phyloP scores from a whole-genome alignment of 768 basidiomycete genomes.

The Trametes punicea region DNA sequence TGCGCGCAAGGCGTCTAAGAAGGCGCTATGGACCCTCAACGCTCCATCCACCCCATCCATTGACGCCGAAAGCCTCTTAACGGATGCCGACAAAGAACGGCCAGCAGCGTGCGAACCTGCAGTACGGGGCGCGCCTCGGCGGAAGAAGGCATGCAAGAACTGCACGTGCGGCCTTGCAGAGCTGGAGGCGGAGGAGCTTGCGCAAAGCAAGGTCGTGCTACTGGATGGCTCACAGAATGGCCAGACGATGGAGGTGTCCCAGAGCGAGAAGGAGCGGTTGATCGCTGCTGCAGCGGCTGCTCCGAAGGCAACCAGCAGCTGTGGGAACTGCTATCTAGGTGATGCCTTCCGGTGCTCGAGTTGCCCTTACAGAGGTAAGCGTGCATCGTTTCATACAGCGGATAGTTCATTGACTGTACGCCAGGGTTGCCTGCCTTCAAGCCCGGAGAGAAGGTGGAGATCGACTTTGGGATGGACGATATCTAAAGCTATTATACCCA shows the following conservation, averaged over 20 bases:
- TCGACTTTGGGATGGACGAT: conserved; percentile 86
- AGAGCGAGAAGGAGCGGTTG: conserved; percentile 63
- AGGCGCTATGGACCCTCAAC: conserved; percentile 83
- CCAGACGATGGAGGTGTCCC: conserved; percentile 52
- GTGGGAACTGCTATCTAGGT: conserved; percentile 95
- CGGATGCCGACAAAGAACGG: conserved; percentile 74
- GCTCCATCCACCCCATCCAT: conserved; percentile 69
- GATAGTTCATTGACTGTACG: neutral
- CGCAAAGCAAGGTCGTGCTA: conserved; percentile 58
- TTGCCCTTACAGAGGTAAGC: conserved; percentile 89
- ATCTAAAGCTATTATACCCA: conserved; percentile 41
- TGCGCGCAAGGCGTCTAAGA: conserved; percentile 70
- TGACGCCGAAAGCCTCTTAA: conserved; percentile 81
- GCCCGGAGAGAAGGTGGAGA: conserved; percentile 96
- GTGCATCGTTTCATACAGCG: neutral
- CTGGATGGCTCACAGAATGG: conserved; percentile 63
- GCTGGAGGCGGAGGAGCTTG: conserved; percentile 79
- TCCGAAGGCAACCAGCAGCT: conserved; percentile 91
- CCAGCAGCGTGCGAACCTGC: conserved; percentile 78
- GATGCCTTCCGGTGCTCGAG: conserved; percentile 97
- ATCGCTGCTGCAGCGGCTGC: conserved; percentile 64
- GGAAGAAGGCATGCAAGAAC: conserved; percentile 92
- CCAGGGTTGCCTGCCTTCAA: conserved; percentile 97
- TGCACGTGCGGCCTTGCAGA: conserved; percentile 97
- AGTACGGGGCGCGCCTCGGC: conserved; percentile 46